Percentiles rank a stretch among this genome's conserved stretches.
These are phyloP conservation scores for Arthrobotrys pseudoclavata DNA, from an alignment of 2,329 filamentous ascomycete genomes.

Conservation along the genomic window DNA sequence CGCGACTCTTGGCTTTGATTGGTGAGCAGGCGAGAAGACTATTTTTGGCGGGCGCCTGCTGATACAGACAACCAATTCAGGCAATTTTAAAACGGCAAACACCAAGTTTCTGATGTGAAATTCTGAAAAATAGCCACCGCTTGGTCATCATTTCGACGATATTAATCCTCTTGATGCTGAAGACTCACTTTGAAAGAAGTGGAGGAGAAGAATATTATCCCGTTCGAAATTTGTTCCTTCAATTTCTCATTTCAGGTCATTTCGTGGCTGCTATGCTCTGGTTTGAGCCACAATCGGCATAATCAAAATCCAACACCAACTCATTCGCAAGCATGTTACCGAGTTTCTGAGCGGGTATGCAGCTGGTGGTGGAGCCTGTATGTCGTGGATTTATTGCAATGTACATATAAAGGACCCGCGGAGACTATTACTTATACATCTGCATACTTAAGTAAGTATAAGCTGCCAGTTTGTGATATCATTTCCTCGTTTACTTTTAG, in stretches of 20 bases:
- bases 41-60: slow-evolving; percentile 56
- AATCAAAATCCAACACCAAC: slow-evolving; percentile 26
- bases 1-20: slow-evolving; percentile 52
- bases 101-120: not conserved
- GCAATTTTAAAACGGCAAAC: slow-evolving; percentile 45
- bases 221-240: not conserved
- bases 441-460: not conserved
- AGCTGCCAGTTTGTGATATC: not conserved
- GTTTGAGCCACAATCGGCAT: not conserved
- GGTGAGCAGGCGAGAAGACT: slow-evolving; percentile 8
- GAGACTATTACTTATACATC: not conserved
- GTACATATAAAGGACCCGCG: not conserved
- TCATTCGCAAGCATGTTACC: slow-evolving; percentile 1
- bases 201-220: not conserved
- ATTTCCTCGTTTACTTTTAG: not conserved
- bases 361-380: slow-evolving; percentile 4
- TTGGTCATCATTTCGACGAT: too few species aligned
- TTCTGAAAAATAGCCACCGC: not conserved
- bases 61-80: slow-evolving; percentile 33
- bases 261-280: not conserved
- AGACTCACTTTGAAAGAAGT: not conserved
- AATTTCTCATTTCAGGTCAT: not conserved
- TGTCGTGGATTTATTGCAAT: slow-evolving; percentile 1
- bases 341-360: slow-evolving; percentile 22
- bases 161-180: not conserved